These are phyloP conservation scores for Alternaria longipes DNA, from an alignment of 2,329 filamentous ascomycete genomes.

Conservation along the genomic window DNA sequence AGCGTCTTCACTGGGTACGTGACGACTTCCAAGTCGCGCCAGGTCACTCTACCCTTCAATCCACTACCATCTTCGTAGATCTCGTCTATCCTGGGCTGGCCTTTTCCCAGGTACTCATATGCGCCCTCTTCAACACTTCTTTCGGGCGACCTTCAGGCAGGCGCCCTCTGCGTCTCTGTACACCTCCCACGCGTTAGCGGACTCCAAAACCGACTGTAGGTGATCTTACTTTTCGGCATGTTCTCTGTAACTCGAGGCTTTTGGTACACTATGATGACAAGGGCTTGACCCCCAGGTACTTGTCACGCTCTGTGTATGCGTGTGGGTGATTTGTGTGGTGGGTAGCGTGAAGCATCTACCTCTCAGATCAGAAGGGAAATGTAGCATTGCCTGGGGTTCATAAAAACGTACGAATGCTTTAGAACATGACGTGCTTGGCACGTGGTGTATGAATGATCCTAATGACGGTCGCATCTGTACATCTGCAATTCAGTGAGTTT, in stretches of 20 bases:
- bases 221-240: not conserved
- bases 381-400: not conserved
- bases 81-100: not conserved
- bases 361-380: not conserved
- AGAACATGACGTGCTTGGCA: not conserved
- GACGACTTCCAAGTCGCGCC: not conserved
- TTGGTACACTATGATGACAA: not conserved
- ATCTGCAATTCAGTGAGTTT: not conserved
- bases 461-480: not conserved
- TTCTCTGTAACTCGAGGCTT: not conserved
- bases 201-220: not conserved
- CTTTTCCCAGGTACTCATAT: slow-evolving; percentile 3
- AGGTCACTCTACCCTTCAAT: not conserved
- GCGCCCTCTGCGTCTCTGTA: not conserved
- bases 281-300: not conserved
- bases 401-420: not conserved
- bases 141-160: not conserved
- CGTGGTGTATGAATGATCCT: not conserved
- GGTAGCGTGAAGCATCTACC: not conserved
- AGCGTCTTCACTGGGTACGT: not conserved
- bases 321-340: not conserved
- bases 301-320: not conserved
- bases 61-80: not conserved
- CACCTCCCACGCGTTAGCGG: not conserved
- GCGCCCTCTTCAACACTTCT: not conserved